Percentiles rank a stretch among this genome's conserved stretches.
Conservation (phyloP, 345 rosid genomes). For the Aquilaria yunnanensis region DNA sequence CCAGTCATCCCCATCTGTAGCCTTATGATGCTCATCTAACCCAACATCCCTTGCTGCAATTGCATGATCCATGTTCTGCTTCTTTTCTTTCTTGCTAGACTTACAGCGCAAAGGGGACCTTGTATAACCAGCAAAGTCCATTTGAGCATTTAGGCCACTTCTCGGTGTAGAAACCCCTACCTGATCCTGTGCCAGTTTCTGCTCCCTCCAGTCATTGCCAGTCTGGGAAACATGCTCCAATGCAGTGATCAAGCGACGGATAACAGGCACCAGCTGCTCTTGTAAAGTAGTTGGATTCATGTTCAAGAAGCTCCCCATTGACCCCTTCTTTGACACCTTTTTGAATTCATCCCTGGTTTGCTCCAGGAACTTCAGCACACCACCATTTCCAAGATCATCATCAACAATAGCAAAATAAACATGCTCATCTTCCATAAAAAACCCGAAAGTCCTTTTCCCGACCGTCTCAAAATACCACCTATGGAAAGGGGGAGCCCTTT, state of each 20-base stretch:
- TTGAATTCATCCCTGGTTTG: constrained; percentile 66
- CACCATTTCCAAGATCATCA: constrained; percentile 39
- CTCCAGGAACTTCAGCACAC: constrained; percentile 56
- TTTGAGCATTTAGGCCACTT: constrained; percentile 31
- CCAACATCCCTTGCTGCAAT: constrained; percentile 53
- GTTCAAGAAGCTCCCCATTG: constrained; percentile 60
- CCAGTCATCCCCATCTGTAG: constrained; percentile 42
- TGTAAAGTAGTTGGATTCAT: constrained; percentile 40
- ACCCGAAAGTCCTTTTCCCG: constrained; percentile 51
- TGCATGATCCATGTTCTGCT: constrained; percentile 61
- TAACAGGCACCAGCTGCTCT: constrained; percentile 67
- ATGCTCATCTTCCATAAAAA: constrained; percentile 60
- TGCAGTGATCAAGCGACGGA: constrained; percentile 50
- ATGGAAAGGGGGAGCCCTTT: constrained; percentile 61
- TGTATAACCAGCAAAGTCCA: constrained; percentile 45
- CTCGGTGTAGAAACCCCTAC: constrained; percentile 38
- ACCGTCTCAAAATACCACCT: constrained; percentile 77
- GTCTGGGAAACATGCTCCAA: constrained; percentile 48
- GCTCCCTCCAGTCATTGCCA: constrained; percentile 31
- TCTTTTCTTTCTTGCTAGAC: constrained; percentile 55
- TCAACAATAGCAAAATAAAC: constrained; percentile 66
- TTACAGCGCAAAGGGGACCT: constrained; percentile 72
- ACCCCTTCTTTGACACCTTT: constrained; percentile 46
- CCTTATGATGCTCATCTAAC: constrained; percentile 55
- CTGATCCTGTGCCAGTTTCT: constrained; percentile 20